phyloP scores from a whole-genome alignment of 306 rosid genomes.

The Datisca glomerata region DNA sequence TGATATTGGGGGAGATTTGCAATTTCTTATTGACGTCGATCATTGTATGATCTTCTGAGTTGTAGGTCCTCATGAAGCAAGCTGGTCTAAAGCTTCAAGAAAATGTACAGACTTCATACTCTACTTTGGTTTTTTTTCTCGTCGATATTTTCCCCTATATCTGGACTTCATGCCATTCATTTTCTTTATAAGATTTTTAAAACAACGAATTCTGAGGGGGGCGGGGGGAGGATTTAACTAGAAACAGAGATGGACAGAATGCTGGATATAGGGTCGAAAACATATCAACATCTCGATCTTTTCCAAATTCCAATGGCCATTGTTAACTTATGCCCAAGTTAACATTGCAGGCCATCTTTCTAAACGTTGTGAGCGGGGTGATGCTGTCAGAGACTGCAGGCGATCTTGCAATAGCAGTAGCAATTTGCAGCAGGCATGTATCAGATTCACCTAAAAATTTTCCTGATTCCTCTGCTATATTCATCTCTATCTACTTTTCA shows the following conservation, averaged over 20 bases:
- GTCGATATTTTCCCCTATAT: background rate
- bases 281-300: too few relatives aligned
- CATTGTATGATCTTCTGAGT: slow-evolving; percentile 13
- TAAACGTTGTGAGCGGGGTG: slow-evolving; percentile 78
- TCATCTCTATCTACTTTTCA: too few relatives aligned
- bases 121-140: slow-evolving; percentile 13
- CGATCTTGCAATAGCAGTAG: slow-evolving; percentile 92
- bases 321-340: slow-evolving; percentile 3
- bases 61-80: slow-evolving; percentile 81
- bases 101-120: slow-evolving; percentile 26
- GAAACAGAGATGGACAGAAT: too few relatives aligned
- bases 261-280: too few relatives aligned
- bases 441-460: too few relatives aligned
- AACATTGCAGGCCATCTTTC: slow-evolving; percentile 40
- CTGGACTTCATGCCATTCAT: slow-evolving; percentile 11
- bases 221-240: too few relatives aligned
- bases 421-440: slow-evolving; percentile 92
- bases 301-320: background rate
- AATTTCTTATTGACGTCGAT: background rate
- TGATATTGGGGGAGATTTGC: too few relatives aligned
- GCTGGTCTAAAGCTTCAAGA: slow-evolving; percentile 69
- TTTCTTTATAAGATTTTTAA: too few relatives aligned
- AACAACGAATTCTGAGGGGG: too few relatives aligned
- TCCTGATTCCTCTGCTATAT: too few relatives aligned
- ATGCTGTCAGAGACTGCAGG: slow-evolving; percentile 72